A percentile compares a stretch with the other conserved stretches of the same genome.
These are phyloP conservation scores for Paracoccidioides brasiliensis DNA, from an alignment of 2,329 filamentous ascomycete genomes.

Conservation along the genomic window DNA sequence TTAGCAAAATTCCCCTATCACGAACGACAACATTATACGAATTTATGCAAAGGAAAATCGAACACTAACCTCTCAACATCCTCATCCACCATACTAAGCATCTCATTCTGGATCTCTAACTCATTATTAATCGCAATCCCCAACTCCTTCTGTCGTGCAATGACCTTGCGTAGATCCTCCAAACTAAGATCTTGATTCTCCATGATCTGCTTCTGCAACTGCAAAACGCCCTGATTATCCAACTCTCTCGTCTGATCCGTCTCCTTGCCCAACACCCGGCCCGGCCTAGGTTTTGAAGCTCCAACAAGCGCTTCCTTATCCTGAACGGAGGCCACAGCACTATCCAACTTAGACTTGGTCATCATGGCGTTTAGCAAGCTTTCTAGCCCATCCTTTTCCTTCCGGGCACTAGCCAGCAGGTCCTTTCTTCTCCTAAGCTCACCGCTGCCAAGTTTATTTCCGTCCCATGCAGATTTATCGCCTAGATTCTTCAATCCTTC, in stretches of 20 bases:
- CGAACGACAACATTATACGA: neutral
- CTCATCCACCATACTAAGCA: constrained; percentile 46
- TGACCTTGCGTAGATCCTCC: constrained; percentile 44
- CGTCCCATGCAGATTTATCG: constrained; percentile 17
- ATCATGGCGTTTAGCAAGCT: constrained; percentile 46
- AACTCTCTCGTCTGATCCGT: constrained; percentile 49
- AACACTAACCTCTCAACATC: constrained; percentile 39
- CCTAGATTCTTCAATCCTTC: constrained; percentile 38
- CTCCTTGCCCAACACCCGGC: constrained; percentile 42
- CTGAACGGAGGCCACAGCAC: constrained; percentile 33
- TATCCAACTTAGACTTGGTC: constrained; percentile 35
- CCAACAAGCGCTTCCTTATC: constrained; percentile 34
- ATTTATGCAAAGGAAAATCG: constrained; percentile 6
- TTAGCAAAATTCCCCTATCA: neutral
- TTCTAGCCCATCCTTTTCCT: constrained; percentile 51
- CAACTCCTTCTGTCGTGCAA: constrained; percentile 47
- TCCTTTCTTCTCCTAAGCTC: constrained; percentile 48
- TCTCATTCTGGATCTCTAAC: constrained; percentile 47
- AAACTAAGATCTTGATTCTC: constrained; percentile 48
- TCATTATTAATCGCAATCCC: constrained; percentile 51
- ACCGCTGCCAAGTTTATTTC: constrained; percentile 42
- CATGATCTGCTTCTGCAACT: constrained; percentile 51
- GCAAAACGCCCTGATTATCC: constrained; percentile 51
- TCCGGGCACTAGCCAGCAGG: constrained; percentile 42
- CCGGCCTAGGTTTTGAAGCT: constrained; percentile 26